Base-by-base conservation (phyloP, 78 protist genomes). In the Thecamonas trahens region DNA sequence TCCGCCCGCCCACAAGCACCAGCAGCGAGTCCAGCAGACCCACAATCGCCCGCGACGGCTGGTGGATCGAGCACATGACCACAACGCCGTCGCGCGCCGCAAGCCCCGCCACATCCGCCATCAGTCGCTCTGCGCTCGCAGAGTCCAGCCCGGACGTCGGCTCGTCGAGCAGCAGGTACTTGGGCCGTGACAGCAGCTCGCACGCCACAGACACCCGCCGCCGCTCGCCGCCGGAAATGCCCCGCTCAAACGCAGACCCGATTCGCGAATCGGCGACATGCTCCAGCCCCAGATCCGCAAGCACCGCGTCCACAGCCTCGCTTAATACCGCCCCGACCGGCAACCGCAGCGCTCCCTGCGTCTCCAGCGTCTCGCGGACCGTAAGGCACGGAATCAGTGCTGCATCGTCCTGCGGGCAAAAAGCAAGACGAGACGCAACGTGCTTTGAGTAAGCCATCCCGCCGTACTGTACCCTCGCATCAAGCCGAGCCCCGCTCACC, bases 91-190 rank as follows among this genome's bases (percentile, higher is more conserved):
- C n/a, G n/a, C n/a, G n/a, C n/a, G n/a, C n/a, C n/a, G n/a, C n/a
- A n/a, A n/a, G n/a, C n/a, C n/a, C n/a, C n/a, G n/a, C n/a, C n/a
- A n/a, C n/a, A n/a, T n/a, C 52, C 70, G n/a, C 54, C 29, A 76
- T 37, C 28, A 79, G 18, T 0, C 35, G 3, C 64, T 31, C 22
- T 0, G 74, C 70, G 3, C 53, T 58, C 62, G 4, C 37, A 26
- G 75, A 31, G 74, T 79, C 85, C 31, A 80, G 69, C 8, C 85
- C 85, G 58, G 73, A 40, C 29, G 72, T 38, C 35, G 85, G 85
- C 57, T 78, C 84, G 70, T 79, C 85, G 38, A 79, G 76, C 9
- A 71, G n/a, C 18, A 70, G 64, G 20, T 70, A 15, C 38, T 34
- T 44, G 37, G 85, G 85, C 29, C 64, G 38, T 26, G 42, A 13